Base-by-base conservation (phyloP, 139 green algal species). In the Yamagishiella unicocca region DNA sequence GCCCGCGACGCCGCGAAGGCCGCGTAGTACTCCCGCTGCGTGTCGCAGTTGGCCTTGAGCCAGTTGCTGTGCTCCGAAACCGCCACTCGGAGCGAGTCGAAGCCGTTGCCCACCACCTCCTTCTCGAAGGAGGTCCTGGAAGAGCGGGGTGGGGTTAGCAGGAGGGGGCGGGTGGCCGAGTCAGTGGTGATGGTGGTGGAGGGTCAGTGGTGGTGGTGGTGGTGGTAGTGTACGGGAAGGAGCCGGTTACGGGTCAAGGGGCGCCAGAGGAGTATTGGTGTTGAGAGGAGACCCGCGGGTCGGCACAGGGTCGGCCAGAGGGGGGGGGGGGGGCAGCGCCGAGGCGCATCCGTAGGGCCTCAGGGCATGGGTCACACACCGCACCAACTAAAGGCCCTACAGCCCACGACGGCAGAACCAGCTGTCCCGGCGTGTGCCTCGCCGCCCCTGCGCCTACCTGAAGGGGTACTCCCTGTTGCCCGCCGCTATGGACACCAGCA, bases 21-120 rank as follows among this genome's bases (percentile, higher is more conserved):
- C 22, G 40, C 55, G 90, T 98, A 98, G 88, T 94, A 95, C 19
- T 68, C 43, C 31, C 93, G 19, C 90, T 98, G 96, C 3, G 91
- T 86, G 25, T 89, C 85, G 90, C 94, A 96, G 89, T 98, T 99
- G 46, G 89, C 84, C 4, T n/a, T 21, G 53, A 98, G 80, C 96
- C 94, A 98, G n/a, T 31, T 79, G 2, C 75, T 61, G 90, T 98
- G 95, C 89, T 98, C 95, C 33, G 78, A 42, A 40, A 95, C 92
- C 33, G 61, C 73, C 27, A 24, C 9, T 10, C n/a, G 29, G 31
- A 91, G n/a, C 24, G 61, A 0, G 45, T 89, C 80, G 33, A 90
- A 82, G 12, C 64, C 73, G 53, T 4, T 35, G 21, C 40, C 70
- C n/a, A 91, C 75, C 33, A 80, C 90, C 40, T 90, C 83, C n/a